phyloP scores from a whole-genome alignment of 2,329 filamentous ascomycete species.

The Cladosporium sp. region DNA sequence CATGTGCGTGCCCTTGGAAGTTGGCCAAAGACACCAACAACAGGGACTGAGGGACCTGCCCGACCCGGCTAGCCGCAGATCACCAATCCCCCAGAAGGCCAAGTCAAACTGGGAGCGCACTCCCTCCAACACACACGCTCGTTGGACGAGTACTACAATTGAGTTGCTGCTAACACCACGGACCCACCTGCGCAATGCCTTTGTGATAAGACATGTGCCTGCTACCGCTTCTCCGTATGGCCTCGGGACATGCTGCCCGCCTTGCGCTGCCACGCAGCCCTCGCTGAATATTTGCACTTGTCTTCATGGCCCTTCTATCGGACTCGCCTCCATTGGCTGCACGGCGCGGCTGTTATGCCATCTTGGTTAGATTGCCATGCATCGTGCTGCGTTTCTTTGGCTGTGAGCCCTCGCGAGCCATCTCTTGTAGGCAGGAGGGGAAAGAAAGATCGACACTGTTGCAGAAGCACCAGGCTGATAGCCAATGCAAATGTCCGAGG shows the following conservation, averaged over 20 bases:
- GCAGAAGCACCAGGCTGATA: constrained; percentile 5
- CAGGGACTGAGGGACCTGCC: constrained; percentile 12
- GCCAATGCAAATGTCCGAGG: constrained; percentile 11
- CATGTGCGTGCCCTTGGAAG: background rate
- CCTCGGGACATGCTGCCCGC: background rate
- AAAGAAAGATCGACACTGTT: constrained; percentile 8
- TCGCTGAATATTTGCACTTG: background rate
- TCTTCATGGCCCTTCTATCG: background rate
- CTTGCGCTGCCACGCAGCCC: background rate
- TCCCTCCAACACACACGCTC: background rate
- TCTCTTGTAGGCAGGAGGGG: constrained; percentile 13
- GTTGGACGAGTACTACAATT: constrained; percentile 8
- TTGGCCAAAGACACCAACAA: background rate
- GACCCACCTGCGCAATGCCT: background rate
- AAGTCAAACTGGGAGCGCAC: constrained; percentile 14
- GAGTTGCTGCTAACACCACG: constrained; percentile 3
- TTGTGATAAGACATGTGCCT: constrained; percentile 15
- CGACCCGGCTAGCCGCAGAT: constrained; percentile 8
- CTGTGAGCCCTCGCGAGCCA: constrained; percentile 1
- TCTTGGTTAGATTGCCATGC: background rate
- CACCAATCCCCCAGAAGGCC: constrained; percentile 6
- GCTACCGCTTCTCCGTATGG: constrained; percentile 9
- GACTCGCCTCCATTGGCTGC: background rate
- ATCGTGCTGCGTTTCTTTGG: constrained; percentile 14
- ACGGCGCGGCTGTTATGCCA: constrained; percentile 2